phyloP scores from a whole-genome alignment of 768 basidiomycete species.

The Sistotremastrum niveocremeum region DNA sequence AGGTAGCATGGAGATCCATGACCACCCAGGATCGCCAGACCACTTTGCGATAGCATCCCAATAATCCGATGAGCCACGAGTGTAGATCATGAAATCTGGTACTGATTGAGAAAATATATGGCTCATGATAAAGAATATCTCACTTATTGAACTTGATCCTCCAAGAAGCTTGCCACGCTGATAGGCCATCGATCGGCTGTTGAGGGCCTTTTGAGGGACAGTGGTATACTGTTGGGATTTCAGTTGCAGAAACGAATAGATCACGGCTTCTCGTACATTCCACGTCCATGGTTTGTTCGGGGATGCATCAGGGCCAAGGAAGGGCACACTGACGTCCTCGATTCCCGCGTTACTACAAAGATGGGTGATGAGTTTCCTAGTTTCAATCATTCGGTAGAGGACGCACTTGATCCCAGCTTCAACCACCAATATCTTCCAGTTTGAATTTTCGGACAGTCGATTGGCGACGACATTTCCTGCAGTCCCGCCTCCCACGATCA shows the following conservation, averaged over 20 bases:
- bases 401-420: slow-evolving; percentile 10
- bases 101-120: slow-evolving; percentile 2
- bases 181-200: slow-evolving; percentile 9
- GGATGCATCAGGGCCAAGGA: too few relatives aligned
- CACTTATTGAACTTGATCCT: slow-evolving; percentile 15
- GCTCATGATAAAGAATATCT: not conserved
- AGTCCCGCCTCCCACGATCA: slow-evolving; percentile 3
- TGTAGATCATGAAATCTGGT: slow-evolving; percentile 15
- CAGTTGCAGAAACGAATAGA: too few relatives aligned
- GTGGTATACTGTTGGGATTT: too few relatives aligned
- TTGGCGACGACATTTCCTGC: slow-evolving; percentile 10
- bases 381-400: too few relatives aligned
- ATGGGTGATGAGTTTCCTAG: too few relatives aligned
- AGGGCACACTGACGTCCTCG: too few relatives aligned
- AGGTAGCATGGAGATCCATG: slow-evolving; percentile 10
- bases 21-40: slow-evolving; percentile 17
- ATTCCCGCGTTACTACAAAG: too few relatives aligned
- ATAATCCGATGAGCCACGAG: slow-evolving; percentile 14
- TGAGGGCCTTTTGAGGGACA: slow-evolving; percentile 8
- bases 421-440: slow-evolving; percentile 5
- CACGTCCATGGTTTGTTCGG: too few relatives aligned
- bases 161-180: slow-evolving; percentile 15
- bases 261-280: too few relatives aligned
- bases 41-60: slow-evolving; percentile 13
- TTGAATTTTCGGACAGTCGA: slow-evolving; percentile 6